Evolutionary conservation across 106 monocot species (phyloP).

Genomic region (Phalaenopsis aphrodite): DNA sequence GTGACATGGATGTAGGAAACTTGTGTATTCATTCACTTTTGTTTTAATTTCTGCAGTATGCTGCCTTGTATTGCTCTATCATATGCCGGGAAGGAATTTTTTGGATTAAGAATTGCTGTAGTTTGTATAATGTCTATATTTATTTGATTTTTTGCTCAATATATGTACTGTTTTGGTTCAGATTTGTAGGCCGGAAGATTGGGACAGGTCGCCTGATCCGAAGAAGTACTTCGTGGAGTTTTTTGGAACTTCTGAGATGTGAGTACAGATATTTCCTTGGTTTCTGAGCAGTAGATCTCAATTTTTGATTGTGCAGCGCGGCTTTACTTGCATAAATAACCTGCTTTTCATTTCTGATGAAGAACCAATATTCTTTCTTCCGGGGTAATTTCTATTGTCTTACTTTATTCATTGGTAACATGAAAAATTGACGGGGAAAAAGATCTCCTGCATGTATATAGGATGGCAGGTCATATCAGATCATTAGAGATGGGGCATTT

Average conservation of each 20-base stretch:
- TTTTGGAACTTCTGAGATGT: constrained; percentile 50
- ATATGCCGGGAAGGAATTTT: background rate
- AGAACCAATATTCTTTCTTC: background rate
- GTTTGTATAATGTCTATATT: background rate
- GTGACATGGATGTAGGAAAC: background rate
- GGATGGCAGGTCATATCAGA: background rate
- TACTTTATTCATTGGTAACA: background rate
- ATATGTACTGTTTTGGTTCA: constrained; percentile 10
- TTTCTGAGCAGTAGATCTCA: background rate
- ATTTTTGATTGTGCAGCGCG: background rate
- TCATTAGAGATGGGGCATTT: too few species aligned
- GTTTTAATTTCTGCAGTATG: background rate
- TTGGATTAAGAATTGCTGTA: background rate
- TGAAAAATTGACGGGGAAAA: background rate
- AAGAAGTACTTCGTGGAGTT: constrained; percentile 44
- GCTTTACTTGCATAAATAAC: background rate
- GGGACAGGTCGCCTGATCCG: constrained; percentile 27
- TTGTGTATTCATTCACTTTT: background rate
- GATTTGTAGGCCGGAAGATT: constrained; percentile 39
- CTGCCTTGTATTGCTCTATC: background rate
- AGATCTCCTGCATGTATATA: background rate
- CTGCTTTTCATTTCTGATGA: background rate
- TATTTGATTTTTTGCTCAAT: background rate
- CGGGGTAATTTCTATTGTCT: background rate
- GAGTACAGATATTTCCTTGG: constrained; percentile 4